Base-by-base conservation (phyloP, 139 green algal genomes). In the Coelastrella sp. region DNA sequence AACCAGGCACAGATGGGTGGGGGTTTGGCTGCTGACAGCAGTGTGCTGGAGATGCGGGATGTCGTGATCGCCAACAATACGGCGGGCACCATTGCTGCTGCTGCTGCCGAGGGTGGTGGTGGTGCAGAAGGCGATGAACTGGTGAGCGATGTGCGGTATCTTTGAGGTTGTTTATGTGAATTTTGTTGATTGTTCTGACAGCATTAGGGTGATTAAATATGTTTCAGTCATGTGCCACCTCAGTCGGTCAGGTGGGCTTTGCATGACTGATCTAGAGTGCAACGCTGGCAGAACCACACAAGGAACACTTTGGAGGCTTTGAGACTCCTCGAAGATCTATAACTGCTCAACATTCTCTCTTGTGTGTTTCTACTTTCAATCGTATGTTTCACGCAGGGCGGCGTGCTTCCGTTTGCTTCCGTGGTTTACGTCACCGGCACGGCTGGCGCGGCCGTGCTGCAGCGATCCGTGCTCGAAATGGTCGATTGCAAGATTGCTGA, bases 1-100 rank as follows among this genome's bases (percentile, higher is more conserved):
- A 87, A 87, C 73, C 10, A 23, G 65, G 82, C 82, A 16, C 64
- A 20, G 7, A 14, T 77, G 23, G 82, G 32, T 16, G 82, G 82
- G 5, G 82, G 6, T 3, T 8, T 78, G 3, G 65, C 47, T 20
- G 82, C 64, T 87, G 82, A 87, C 32, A 68, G 65, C 22, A 87
- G 65, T 78, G 20, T 3, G 3, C 23, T 87, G 32, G 10, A 54
- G 0, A 16, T 87, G 19, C 60, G 19, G 80, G 60, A 16, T 56
- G 4, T 73, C 17, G 58, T 75, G 60, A 60, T 86, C n/a, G 76
- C 6, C 68, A 22, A 22, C 16, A 76, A 76, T n/a, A 22, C 17
- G 4, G 68, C 68, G 22, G 68, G 68, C 8, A 16, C 8, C 22
- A 60, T n/a, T 6, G 68, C 6, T n/a, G n/a, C n/a, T n/a, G n/a